Percentiles rank a stretch among this genome's conserved stretches.
Evolutionary conservation across 352 stramenopile species (phyloP).

Genomic region (Lagenidium giganteum): DNA sequence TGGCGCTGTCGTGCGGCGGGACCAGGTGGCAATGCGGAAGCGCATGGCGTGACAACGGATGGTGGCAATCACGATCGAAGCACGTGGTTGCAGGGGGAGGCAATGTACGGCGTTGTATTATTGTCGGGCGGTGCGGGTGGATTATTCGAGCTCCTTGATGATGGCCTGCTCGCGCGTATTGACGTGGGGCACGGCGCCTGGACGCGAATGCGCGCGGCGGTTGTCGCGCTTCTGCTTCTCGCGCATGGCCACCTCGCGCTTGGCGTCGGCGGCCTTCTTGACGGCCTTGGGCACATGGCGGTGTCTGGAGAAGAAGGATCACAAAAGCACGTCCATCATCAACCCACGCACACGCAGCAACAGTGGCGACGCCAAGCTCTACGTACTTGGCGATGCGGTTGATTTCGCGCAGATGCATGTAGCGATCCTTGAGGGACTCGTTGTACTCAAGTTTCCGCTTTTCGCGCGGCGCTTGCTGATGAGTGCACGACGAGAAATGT

Average conservation of each 20-base stretch:
- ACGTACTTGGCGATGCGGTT: conserved; percentile 88
- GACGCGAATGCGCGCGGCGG: conserved; percentile 71
- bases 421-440: conserved; percentile 95
- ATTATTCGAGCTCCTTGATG: conserved; percentile 79
- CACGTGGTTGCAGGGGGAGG: too few relatives aligned
- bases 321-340: conserved; percentile 1
- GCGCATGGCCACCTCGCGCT: conserved; percentile 75
- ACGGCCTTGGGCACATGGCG: conserved; percentile 97
- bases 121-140: too few relatives aligned
- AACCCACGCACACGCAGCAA: background rate
- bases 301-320: conserved; percentile 50
- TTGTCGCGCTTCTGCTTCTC: conserved; percentile 86
- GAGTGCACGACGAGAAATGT: background rate
- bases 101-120: too few relatives aligned
- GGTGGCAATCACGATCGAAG: too few relatives aligned
- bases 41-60: too few relatives aligned
- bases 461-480: conserved; percentile 74
- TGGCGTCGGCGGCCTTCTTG: conserved; percentile 93
- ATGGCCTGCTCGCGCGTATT: conserved; percentile 77
- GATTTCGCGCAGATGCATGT: conserved; percentile 93
- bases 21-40: too few relatives aligned
- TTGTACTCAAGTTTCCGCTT: conserved; percentile 94
- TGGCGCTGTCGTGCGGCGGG: too few relatives aligned
- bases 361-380: too few relatives aligned
- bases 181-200: conserved; percentile 60